phyloP scores from a whole-genome alignment of 345 rosid species.

The Corymbia maculata region DNA sequence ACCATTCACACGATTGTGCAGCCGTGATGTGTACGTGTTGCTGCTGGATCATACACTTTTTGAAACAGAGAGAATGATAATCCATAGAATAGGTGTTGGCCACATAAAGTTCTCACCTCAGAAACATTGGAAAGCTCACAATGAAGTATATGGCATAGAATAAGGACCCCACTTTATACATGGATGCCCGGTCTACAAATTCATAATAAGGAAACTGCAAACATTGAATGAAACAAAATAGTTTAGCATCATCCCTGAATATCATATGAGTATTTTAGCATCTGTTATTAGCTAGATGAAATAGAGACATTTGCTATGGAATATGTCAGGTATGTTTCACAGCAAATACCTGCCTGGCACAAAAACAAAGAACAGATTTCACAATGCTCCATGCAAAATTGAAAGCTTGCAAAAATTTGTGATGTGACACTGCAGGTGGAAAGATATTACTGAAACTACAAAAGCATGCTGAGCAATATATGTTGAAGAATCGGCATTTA shows the following conservation, averaged over 20 bases:
- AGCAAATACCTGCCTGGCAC: background rate
- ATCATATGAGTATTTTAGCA: background rate
- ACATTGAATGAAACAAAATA: background rate
- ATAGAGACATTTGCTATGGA: background rate
- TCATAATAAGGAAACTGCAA: constrained; percentile 95
- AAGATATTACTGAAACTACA: background rate
- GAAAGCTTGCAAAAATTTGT: background rate
- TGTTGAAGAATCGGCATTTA: background rate
- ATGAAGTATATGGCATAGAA: constrained; percentile 95
- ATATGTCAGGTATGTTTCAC: background rate
- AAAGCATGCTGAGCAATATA: background rate
- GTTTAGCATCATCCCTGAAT: background rate
- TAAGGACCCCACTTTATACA: constrained; percentile 93
- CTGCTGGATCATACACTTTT: background rate
- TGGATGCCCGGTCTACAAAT: constrained; percentile 87
- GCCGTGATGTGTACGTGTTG: background rate
- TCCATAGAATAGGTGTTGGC: background rate
- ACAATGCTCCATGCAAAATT: background rate
- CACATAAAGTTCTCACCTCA: constrained; percentile 48
- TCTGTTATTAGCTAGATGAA: background rate
- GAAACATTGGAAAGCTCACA: constrained; percentile 98
- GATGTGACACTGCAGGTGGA: background rate
- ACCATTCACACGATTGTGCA: background rate
- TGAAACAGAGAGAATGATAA: background rate
- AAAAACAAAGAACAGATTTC: background rate